Evolutionary conservation across 2,329 filamentous ascomycete species (phyloP).

Genomic region (Colletotrichum viniferum): DNA sequence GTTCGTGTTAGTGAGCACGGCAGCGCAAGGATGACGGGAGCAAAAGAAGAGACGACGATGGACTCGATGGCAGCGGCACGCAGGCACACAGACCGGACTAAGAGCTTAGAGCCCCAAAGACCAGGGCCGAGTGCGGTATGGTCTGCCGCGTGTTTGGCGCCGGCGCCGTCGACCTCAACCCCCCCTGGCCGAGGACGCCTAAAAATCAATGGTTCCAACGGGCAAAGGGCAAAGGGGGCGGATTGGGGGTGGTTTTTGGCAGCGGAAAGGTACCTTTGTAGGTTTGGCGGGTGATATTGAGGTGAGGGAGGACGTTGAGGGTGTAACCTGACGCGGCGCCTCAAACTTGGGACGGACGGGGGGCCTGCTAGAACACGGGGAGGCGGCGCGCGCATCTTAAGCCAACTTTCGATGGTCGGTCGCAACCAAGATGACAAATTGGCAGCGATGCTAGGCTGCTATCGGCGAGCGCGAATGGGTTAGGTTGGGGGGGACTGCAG

Average conservation of each 20-base stretch:
- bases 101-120: not conserved
- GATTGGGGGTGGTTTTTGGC: not conserved
- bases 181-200: not conserved
- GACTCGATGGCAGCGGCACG: not conserved
- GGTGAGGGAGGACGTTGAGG: not conserved
- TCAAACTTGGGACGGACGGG: not conserved
- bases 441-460: slow-evolving; percentile 2
- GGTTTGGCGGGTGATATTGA: not conserved
- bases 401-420: not conserved
- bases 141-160: slow-evolving; percentile 5
- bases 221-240: not conserved
- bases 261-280: not conserved
- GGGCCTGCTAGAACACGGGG: not conserved
- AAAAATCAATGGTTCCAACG: slow-evolving; percentile 7
- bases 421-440: not conserved
- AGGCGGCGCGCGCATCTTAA: not conserved
- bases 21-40: not conserved
- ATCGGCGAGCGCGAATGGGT: not conserved
- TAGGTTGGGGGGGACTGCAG: not conserved
- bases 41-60: not conserved
- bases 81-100: not conserved
- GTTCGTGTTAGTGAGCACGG: not conserved
- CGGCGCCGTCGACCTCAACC: not conserved
- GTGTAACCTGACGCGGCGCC: slow-evolving; percentile 9
- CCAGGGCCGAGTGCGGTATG: not conserved